These are phyloP conservation scores for Elongisporangium prolatum DNA, from an alignment of 352 stramenopile species.

Conservation along the genomic window DNA sequence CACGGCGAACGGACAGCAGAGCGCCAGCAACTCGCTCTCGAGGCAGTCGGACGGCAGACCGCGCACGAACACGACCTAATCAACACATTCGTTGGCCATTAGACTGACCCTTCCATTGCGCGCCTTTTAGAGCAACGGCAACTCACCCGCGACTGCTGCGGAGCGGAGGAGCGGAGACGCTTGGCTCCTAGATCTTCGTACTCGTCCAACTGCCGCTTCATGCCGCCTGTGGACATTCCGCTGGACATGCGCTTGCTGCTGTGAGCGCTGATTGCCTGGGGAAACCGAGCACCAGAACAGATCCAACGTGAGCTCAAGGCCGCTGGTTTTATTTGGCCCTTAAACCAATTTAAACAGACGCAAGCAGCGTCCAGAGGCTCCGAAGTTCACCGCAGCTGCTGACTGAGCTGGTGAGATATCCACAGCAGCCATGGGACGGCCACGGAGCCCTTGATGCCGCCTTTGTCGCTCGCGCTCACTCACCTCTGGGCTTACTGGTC, in stretches of 20 bases:
- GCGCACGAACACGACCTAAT: conserved; percentile 74
- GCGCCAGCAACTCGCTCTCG: conserved; percentile 75
- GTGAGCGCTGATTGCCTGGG: not conserved
- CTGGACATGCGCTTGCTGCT: conserved; percentile 6
- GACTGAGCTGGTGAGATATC: no score
- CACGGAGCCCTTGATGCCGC: no score
- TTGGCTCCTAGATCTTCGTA: conserved; percentile 28
- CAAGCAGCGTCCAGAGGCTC: no score
- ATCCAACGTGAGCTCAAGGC: not conserved
- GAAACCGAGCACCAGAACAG: not conserved
- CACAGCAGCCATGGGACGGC: no score
- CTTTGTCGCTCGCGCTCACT: no score
- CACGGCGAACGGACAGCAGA: conserved; percentile 76
- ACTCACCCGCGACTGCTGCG: conserved; percentile 44
- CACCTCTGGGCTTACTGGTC: no score
- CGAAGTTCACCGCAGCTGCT: no score
- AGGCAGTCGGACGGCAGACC: conserved; percentile 70
- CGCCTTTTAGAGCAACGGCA: conserved; percentile 12
- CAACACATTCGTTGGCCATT: conserved; percentile 9
- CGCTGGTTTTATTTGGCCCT: no score
- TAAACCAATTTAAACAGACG: no score
- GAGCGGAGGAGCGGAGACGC: conserved; percentile 24
- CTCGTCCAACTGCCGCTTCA: conserved; percentile 42
- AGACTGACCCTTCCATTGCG: conserved; percentile 16
- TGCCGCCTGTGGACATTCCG: conserved; percentile 5